Percentiles rank a stretch among this genome's conserved stretches.
These are phyloP conservation scores for Colletotrichum magnum DNA, from an alignment of 2,329 filamentous ascomycete species.

Conservation along the genomic window DNA sequence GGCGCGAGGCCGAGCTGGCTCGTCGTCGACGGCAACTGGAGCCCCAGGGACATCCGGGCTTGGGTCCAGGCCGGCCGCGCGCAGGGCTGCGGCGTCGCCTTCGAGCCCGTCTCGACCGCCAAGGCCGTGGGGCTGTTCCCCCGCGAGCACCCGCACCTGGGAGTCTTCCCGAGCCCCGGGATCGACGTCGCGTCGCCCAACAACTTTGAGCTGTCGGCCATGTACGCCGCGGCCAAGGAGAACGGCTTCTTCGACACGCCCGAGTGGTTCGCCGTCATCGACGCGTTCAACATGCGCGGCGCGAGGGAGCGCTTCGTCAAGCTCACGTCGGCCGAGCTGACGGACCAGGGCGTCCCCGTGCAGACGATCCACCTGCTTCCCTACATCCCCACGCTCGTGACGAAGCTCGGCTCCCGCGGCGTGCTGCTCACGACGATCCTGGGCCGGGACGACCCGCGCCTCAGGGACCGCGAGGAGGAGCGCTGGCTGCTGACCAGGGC, in stretches of 20 bases:
- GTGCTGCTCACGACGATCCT: slow-evolving; percentile 84
- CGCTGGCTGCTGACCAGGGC: slow-evolving; percentile 80
- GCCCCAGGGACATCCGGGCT: slow-evolving; percentile 71
- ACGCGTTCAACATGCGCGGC: slow-evolving; percentile 79
- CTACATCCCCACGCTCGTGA: slow-evolving; percentile 86
- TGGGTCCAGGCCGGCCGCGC: slow-evolving; percentile 76
- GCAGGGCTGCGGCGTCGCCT: slow-evolving; percentile 74
- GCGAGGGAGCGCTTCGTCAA: slow-evolving; percentile 80
- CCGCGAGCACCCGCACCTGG: slow-evolving; percentile 55
- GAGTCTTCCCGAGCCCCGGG: slow-evolving; percentile 72
- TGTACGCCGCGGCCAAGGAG: slow-evolving; percentile 79
- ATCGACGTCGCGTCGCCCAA: slow-evolving; percentile 88
- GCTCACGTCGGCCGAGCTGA: slow-evolving; percentile 76
- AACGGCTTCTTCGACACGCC: slow-evolving; percentile 77
- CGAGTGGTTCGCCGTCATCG: slow-evolving; percentile 85
- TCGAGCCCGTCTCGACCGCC: slow-evolving; percentile 89
- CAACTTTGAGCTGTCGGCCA: slow-evolving; percentile 81
- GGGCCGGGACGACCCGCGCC: slow-evolving; percentile 73
- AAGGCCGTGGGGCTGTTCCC: slow-evolving; percentile 82
- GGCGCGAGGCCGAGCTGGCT: slow-evolving; percentile 78
- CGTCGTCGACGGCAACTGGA: slow-evolving; percentile 92
- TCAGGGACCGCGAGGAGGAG: slow-evolving; percentile 73
- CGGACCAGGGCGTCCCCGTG: slow-evolving; percentile 86
- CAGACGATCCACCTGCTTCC: slow-evolving; percentile 88
- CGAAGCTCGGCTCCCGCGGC: slow-evolving; percentile 84